Percentiles rank a stretch among this genome's conserved stretches.
Conservation (phyloP, 352 stramenopile genomes). For the Blastocystis sp. region DNA sequence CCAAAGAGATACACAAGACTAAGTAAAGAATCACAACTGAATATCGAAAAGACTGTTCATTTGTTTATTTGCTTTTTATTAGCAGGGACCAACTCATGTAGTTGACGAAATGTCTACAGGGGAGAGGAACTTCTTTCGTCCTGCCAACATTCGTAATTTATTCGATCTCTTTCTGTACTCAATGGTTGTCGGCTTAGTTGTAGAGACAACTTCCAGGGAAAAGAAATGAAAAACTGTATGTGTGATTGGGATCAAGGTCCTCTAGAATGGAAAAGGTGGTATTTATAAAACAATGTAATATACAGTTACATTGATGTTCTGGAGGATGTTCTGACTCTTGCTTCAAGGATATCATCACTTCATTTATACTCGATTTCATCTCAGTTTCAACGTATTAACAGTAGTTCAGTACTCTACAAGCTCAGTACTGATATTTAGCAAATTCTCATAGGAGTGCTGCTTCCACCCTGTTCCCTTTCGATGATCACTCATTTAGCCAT, state of each 20-base stretch:
- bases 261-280: not conserved
- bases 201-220: slow-evolving; percentile 18
- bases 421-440: not conserved
- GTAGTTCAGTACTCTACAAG: not conserved
- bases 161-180: slow-evolving; percentile 15
- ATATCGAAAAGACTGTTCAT: not conserved
- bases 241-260: not conserved
- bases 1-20: slow-evolving; percentile 6
- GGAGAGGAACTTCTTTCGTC: not conserved
- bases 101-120: not conserved
- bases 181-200: not conserved
- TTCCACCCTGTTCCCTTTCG: not conserved
- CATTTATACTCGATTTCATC: not conserved
- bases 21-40: not conserved
- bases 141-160: not conserved
- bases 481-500: not conserved
- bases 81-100: not conserved
- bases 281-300: not conserved
- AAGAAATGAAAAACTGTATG: not conserved
- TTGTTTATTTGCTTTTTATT: not conserved
- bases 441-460: not conserved
- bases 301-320: slow-evolving; percentile 5
- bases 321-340: slow-evolving; percentile 19
- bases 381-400: not conserved
- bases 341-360: not conserved